Base-by-base conservation (phyloP, 352 stramenopile species). In the Phytopythium vexans region DNA sequence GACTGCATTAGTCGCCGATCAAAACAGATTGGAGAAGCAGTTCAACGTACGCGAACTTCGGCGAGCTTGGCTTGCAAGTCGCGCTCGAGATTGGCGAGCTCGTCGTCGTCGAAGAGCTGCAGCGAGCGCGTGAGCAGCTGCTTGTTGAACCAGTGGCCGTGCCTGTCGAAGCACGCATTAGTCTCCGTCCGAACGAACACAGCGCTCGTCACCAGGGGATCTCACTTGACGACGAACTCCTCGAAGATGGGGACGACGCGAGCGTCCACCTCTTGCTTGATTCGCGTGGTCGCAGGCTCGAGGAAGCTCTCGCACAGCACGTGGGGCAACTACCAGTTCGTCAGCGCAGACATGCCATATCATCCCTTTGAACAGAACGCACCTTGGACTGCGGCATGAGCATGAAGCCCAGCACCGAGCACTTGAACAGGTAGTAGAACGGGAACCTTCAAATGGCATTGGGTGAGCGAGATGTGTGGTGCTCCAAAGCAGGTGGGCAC, bases 401-500 rank as follows among this genome's bases (percentile, higher is more conserved):
- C 52, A 88, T 45, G 11, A 90, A 60, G 2, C 68, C 74, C 32
- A 88, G 54, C 21, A 88, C 56, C 39, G 65, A 40, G 44, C 77
- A 86, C 61, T 90, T 90, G 77, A 84, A 84, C 15, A 90, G 54
- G 51, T 87, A 90, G 61, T 83, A 90, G 41, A 89, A 86, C 16
- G 79, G 79, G 33, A 90, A 70, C 74, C 74, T 81, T 34, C 14
- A 32, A 27, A 27, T 27, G 21, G 2, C 21, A 27, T 2, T 27
- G 21, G 21, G 21, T 27, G 21, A 27, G 21, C 21, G 21, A 27
- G 21, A 27, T 27, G 21, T 27, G 21, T 27, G 21, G 2, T 27
- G 21, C 21, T 27, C 21, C 11, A 7, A 15, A n/a, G 12, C 21
- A n/a, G 39, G 8, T 8, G 11, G 21, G 4, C n/a, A 6, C 31